A percentile compares a stretch with the other conserved stretches of the same genome.
phyloP scores from a whole-genome alignment of 2,329 filamentous ascomycete species.

The Pestalotiopsis sp. region DNA sequence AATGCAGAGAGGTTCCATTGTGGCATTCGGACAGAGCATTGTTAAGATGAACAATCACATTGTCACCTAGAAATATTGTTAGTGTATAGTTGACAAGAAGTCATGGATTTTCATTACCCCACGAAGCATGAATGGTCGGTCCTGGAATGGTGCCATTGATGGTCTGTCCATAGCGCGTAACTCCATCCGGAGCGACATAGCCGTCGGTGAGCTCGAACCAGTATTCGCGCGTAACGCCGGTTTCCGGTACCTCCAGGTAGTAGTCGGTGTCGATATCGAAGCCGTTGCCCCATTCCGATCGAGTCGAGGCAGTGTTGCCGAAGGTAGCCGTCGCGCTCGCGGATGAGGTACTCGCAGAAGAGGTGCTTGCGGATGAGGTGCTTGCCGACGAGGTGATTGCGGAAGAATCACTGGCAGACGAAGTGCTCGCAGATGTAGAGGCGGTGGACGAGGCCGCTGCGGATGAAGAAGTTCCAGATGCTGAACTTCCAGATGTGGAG shows the following conservation, averaged over 20 bases:
- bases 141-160: constrained; percentile 64
- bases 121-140: constrained; percentile 56
- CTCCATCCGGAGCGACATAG: constrained; percentile 48
- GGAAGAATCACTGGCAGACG: neutral
- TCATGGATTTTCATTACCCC: constrained; percentile 39
- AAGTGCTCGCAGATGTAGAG: neutral
- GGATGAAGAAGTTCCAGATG: neutral
- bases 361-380: neutral
- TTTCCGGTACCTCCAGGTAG: constrained; percentile 41
- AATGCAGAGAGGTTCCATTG: constrained; percentile 65
- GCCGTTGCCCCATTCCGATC: constrained; percentile 37
- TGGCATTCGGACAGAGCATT: constrained; percentile 44
- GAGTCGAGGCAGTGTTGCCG: constrained; percentile 8
- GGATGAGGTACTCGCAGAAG: neutral
- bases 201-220: constrained; percentile 44
- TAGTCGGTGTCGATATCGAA: constrained; percentile 51
- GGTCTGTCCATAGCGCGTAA: constrained; percentile 41
- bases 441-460: neutral
- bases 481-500: neutral
- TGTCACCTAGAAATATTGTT: constrained; percentile 12
- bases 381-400: neutral
- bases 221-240: constrained; percentile 53
- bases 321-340: neutral
- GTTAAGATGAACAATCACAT: constrained; percentile 51
- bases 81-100: neutral